Base-by-base conservation (phyloP, 2,329 filamentous ascomycete genomes). In the Cytospora chrysosperma region DNA sequence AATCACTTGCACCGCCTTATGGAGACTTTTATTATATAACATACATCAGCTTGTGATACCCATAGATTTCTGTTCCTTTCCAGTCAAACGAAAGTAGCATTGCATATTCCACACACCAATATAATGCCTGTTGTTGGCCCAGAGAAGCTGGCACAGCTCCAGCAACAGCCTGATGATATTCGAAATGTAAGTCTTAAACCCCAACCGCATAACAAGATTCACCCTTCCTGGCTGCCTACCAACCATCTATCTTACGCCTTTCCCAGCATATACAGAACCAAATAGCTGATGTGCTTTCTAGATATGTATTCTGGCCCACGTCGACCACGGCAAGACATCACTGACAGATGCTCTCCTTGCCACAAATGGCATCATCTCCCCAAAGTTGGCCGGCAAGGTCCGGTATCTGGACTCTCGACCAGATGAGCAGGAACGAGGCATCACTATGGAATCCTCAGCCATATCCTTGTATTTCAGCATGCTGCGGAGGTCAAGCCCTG, bases 391-490 rank as follows among this genome's bases (percentile, higher is more conserved):
- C 62, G 95, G 95, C 75, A 98, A 98, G 82, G 96, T 99, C 77
- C 90, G 95, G 69, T 99, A 98, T 73, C 87, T 99, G 64, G 95
- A 99, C 78, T 98, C 95, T 26, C 85, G 95, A 51, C 94, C 94
- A 1, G 95, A 99, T 77, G 95, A 99, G 76, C 95, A 99, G 78
- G 85, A 91, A 19, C 89, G 95, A 68, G 95, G 95, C 62, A 99
- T 99, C 73, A 99, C 95, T n/a, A 99, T 99, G 95, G 95, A 99
- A 76, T 98, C 95, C 0, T 98, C 94, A 7, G 95, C 95, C 67
- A 99, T 99, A 68, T 98, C 95, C 0, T 82, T 99, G 37, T 96
- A 91, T 77, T 99, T 99, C 75, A 96, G 93, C 40, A 92, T 98
- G 84, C 80, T 96, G 60, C 85, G 93, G 69, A 86, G 92, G 69